These are phyloP conservation scores for Colletotrichum tropicicola DNA, from an alignment of 2,329 filamentous ascomycete species.

Conservation along the genomic window DNA sequence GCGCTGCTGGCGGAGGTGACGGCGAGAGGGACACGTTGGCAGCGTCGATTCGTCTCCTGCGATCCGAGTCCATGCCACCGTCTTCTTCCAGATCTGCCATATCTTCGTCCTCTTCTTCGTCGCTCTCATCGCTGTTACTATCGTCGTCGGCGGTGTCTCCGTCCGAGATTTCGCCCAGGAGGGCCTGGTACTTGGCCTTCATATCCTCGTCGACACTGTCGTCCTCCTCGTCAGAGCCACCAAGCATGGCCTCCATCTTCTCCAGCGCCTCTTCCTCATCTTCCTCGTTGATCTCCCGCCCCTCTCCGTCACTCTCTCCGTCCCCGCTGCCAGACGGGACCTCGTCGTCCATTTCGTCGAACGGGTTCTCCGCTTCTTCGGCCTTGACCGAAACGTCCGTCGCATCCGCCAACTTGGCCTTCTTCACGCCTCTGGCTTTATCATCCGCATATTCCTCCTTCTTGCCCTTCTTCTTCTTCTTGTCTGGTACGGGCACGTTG, in stretches of 20 bases:
- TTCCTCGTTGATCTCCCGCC: slow-evolving; percentile 36
- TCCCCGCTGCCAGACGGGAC: slow-evolving; percentile 34
- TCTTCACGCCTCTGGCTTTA: slow-evolving; percentile 40
- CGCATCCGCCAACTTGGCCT: slow-evolving; percentile 33
- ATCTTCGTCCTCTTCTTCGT: slow-evolving; percentile 35
- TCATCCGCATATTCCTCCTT: slow-evolving; percentile 44
- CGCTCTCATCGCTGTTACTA: slow-evolving; percentile 39
- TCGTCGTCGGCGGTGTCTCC: slow-evolving; percentile 44
- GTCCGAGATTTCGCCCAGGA: slow-evolving; percentile 55
- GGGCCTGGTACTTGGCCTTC: slow-evolving; percentile 54
- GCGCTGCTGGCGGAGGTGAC: slow-evolving; percentile 40
- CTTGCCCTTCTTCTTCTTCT: slow-evolving; percentile 44
- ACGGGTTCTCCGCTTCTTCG: slow-evolving; percentile 38
- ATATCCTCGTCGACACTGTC: slow-evolving; percentile 46
- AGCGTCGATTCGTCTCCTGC: slow-evolving; percentile 35
- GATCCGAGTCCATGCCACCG: slow-evolving; percentile 30
- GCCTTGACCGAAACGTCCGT: slow-evolving; percentile 34
- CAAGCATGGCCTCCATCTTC: slow-evolving; percentile 57
- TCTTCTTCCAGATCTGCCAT: slow-evolving; percentile 46
- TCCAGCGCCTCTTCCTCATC: slow-evolving; percentile 47
- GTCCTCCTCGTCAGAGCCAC: slow-evolving; percentile 52
- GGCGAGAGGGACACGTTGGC: slow-evolving; percentile 37
- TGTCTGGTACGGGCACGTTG: slow-evolving; percentile 57
- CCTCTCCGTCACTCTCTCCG: slow-evolving; percentile 39
- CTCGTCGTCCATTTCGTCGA: slow-evolving; percentile 31